phyloP scores from a whole-genome alignment of 805 yeast genomes.

The Komagataella phaffii region DNA sequence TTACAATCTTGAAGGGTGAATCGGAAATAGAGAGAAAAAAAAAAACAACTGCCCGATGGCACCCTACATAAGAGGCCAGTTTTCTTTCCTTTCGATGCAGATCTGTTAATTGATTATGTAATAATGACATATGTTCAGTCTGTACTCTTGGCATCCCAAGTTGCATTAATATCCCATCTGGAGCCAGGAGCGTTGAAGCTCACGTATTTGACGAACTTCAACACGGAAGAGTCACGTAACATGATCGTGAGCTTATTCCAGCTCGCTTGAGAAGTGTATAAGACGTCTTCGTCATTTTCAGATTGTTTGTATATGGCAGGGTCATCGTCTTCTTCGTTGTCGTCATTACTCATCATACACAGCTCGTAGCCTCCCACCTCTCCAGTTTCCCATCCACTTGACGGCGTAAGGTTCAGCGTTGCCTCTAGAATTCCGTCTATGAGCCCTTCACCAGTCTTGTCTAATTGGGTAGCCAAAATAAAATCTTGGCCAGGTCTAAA shows the following conservation, averaged over 20 bases:
- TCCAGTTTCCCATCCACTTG: constrained; percentile 76
- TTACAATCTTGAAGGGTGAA: neutral
- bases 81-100: neutral
- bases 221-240: constrained; percentile 72
- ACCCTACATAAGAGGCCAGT: neutral
- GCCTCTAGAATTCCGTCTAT: constrained; percentile 58
- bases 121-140: constrained; percentile 7
- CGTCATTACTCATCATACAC: constrained; percentile 51
- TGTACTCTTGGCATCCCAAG: constrained; percentile 56
- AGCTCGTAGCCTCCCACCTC: constrained; percentile 92
- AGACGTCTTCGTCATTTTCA: constrained; percentile 60
- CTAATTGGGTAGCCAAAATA: constrained; percentile 63
- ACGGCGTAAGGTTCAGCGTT: constrained; percentile 71
- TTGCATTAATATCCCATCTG: constrained; percentile 79
- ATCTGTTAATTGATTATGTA: neutral
- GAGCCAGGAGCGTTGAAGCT: constrained; percentile 81
- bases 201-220: constrained; percentile 87
- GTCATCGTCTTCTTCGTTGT: constrained; percentile 48
- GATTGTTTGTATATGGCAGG: constrained; percentile 73
- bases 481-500: constrained; percentile 94
- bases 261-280: constrained; percentile 65
- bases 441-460: constrained; percentile 18
- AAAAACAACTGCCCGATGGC: neutral
- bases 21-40: neutral
- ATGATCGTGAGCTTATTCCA: constrained; percentile 75